Evolutionary conservation across 441 rosid genomes (phyloP).

Genomic region (Syzygium malaccense): DNA sequence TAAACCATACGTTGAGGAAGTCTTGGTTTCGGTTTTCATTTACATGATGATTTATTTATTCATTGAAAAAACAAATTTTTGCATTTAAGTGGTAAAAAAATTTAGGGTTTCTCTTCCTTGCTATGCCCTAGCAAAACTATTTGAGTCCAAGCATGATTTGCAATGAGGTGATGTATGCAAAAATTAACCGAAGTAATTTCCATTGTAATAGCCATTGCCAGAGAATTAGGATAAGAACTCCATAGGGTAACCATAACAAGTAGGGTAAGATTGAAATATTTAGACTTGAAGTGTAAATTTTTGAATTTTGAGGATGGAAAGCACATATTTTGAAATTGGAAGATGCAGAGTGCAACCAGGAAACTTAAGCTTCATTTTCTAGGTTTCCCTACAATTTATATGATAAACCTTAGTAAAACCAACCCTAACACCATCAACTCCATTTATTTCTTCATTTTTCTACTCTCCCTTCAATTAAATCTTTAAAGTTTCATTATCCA

Average conservation of each 20-base stretch:
- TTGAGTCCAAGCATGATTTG: neutral
- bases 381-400: neutral
- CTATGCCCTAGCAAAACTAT: no score
- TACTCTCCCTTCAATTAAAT: neutral
- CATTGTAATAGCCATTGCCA: neutral
- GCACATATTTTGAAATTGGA: neutral
- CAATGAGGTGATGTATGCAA: neutral
- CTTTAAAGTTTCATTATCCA: neutral
- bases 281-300: neutral
- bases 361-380: neutral
- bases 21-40: neutral
- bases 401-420: neutral
- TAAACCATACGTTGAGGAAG: neutral
- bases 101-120: no score
- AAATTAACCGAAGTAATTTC: neutral
- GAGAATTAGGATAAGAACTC: neutral
- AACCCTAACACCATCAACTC: neutral
- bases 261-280: neutral
- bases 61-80: neutral
- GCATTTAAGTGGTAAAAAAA: neutral
- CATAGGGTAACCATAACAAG: neutral
- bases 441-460: neutral
- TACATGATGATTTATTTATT: neutral
- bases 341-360: neutral
- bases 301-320: neutral